Evolutionary conservation across 345 rosid species (phyloP), one percentile per base, ranked within the genome.

Genomic region (Eucalyptus pauciflora): DNA sequence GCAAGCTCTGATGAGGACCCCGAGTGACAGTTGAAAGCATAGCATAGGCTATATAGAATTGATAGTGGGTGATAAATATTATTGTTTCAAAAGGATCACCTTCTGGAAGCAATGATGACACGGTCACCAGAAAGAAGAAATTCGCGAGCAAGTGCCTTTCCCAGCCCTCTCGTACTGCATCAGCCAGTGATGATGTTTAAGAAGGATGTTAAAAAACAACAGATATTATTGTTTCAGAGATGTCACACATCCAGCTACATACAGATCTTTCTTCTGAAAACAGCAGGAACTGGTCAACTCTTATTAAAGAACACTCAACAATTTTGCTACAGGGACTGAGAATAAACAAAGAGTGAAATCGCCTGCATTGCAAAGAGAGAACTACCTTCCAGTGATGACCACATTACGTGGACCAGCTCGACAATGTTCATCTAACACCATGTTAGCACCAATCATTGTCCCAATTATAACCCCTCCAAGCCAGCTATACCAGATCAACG

Each of bases 71-170:
- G 56, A 52, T 16, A 20, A 85, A 45, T 49, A 51, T 25, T 20
- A 29, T 54, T 43, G 86, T 45, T 85, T 49, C 31, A 33, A 48
- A 25, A 27, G 87, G 13, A 80, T 90, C 87, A 97, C 99, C 98
- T 97, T 92, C 98, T 96, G 87, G 98, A 97, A 89, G 99, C 96
- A 90, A 97, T 93, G 48, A 97, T 96, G 43, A 97, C 98, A 56
- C 93, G 95, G 71, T 96, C 98, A 45, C 99, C 99, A 18, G 99
- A 97, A 85, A 95, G 97, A 95, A 97, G 99, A 91, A 96, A 97
- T 87, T 97, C 99, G 29, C 98, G 94, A 88, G 99, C 99, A 91
- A 96, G 98, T n/a, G 99, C 99, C 92, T 97, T 97, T 43, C 99
- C 99, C 24, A 97, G 89, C 76, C 99, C 98, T 89, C 98, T 95